Evolutionary conservation across 139 green algal species (phyloP), one percentile per base, ranked within the genome.

Genomic region (Pycnococcus provasolii): DNA sequence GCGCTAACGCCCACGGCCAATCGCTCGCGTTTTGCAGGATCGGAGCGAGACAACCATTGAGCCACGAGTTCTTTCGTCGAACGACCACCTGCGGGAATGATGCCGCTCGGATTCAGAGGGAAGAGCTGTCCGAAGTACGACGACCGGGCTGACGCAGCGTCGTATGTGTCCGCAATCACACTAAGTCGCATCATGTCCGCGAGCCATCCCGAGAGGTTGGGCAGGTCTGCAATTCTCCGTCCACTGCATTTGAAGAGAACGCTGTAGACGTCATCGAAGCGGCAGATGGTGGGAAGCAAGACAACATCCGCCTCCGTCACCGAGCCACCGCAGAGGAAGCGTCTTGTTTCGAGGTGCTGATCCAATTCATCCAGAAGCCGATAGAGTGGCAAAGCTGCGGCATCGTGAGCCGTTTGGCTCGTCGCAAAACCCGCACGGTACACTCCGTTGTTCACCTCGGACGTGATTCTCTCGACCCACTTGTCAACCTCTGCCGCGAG

Each of bases 391-490:
- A 61, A 8, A 55, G 53, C n/a, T 39, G 55, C 43, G 39, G 43
- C 3, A 37, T 66, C 45, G 44, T 71, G 46, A 40, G 50, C 40
- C 0, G 51, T 50, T 62, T 61, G 70, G 39, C 15, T 68, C 3
- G 81, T 69, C 2, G 70, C 64, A 77, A 96, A 96, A 42, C 92
- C 71, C 60, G 89, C 82, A 54, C 76, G 80, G 59, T 98, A 98
- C 9, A 98, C 91, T 9, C 92, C 91, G 58, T 97, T 98, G 86
- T 97, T 97, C 72, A 97, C 92, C 47, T 45, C 26, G 26, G 26
- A 26, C 26, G 26, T 26, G 26, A 26, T 26, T 26, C 26, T 26
- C 26, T 26, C 26, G 26, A 26, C 26, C 26, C 26, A 26, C 26
- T 26, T 26, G 26, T 26, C 26, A 26, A 26, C 26, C 26, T 26